A percentile compares a stretch with the other conserved stretches of the same genome.
phyloP scores from a whole-genome alignment of 306 rosid species.

The Urtica urens region DNA sequence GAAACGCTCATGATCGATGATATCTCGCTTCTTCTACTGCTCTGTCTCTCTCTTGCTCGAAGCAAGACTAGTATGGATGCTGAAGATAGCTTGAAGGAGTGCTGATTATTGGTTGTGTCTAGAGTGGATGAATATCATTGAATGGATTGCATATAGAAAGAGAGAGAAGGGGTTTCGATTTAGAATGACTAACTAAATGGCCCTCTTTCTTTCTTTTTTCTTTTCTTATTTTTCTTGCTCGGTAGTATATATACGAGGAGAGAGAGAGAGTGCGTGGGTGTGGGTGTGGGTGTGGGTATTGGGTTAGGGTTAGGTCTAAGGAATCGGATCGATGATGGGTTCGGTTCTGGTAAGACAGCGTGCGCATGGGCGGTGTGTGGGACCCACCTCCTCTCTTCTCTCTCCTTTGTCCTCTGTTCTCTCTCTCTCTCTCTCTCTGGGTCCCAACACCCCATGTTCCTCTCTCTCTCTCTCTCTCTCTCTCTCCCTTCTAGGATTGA shows the following conservation, averaged over 20 bases:
- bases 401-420: slow-evolving; percentile 4
- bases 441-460: slow-evolving; percentile 30
- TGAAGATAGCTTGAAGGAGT: too few relatives aligned
- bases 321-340: slow-evolving; percentile 53
- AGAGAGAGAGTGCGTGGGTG: neutral
- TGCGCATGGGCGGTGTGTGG: slow-evolving; percentile 88
- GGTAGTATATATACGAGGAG: neutral
- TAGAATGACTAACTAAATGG: neutral
- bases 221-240: neutral
- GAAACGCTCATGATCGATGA: slow-evolving; percentile 1
- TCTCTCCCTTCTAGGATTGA: neutral
- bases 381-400: slow-evolving; percentile 20
- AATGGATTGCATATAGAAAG: slow-evolving; percentile 27
- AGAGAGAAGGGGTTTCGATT: neutral
- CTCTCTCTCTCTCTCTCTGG: slow-evolving; percentile 3
- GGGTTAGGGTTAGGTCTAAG: slow-evolving; percentile 83
- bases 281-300: slow-evolving; percentile 11
- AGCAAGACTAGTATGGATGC: too few relatives aligned
- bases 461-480: slow-evolving; percentile 3
- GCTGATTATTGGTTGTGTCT: too few relatives aligned
- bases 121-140: slow-evolving; percentile 7
- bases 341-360: slow-evolving; percentile 51
- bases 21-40: neutral
- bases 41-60: neutral
- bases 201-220: neutral